Evolutionary conservation across 352 stramenopile genomes (phyloP), one percentile per base, ranked within the genome.

Genomic region (Pilasporangium apinafurcum): DNA sequence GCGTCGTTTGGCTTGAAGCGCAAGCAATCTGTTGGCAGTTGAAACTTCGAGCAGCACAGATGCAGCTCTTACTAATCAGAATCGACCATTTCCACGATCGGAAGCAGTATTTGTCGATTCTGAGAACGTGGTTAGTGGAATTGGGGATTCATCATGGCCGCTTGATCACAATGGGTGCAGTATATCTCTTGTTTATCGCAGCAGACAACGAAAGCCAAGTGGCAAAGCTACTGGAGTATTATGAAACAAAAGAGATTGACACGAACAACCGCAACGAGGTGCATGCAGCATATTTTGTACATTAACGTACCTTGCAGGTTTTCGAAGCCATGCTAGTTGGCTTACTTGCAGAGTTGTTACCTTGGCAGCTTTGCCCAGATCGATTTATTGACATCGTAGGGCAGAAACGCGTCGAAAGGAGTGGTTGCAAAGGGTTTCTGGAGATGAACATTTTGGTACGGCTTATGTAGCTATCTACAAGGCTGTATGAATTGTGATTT

Each of bases 401-500:
- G 0, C 51, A 65, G 2, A 82, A 87, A 41, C 37, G 39, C 4
- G 66, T 87, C 37, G 31, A 60, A 1, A 45, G 14, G 5, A 51
- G 48, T 2, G 38, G 51, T 3, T 84, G 71, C 62, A 87, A 79
- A 32, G 75, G 74, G 0, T 88, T 92, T 33, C 46, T 83, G 24
- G 80, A 92, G 48, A 88, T 92, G 72, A 80, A 88, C 42, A 60
- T 90, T 21, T 48, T 92, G 64, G 78, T 88, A 53, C 27, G 68
- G 27, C 30, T 22, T 9, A 25, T 53, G 16, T 9, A 18, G 12
- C 10, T 8, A 9, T 18, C 10, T 5, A 17, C 2, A 25, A 24
- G 30, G 27, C 22, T 33, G n/a, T 27, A 2, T 53, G 14, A 24
- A 24, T 36, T 41, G 8, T 29, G 22, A 5, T 55, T 10, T 25